Base-by-base conservation (phyloP, 1,284 basidiomycete genomes). In the Stereum hirsutum region DNA sequence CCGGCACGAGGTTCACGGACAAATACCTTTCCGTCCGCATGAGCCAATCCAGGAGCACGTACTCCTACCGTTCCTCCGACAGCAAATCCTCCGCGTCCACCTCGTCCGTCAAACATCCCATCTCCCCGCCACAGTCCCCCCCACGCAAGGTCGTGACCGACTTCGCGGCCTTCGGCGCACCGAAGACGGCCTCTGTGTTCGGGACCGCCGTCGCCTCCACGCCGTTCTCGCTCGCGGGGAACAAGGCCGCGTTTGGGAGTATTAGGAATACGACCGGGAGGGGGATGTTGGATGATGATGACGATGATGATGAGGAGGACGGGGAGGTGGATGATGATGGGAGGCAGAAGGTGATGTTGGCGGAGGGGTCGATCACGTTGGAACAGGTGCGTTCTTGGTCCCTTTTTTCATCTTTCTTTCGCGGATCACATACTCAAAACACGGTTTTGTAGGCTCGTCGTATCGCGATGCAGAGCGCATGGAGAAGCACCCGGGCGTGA, bases 1-100 rank as follows among this genome's bases (percentile, higher is more conserved):
- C 81, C 37, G 90, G 90, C 14, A 89, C 88, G 24, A 81, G 93
- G 2, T 91, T 96, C 65, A 96, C 93, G 19, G 92, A 96, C 56
- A 92, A 93, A 61, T 96, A 96, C 61, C 74, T 95, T 44, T 75
- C 80, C 53, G 77, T 84, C 20, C 75, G 87, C 35, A 78, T 85
- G 57, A 64, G 70, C 24, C 62, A 72, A 39, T 63, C 70, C 12
- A 70, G 81, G 39, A 67, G 64, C 45, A 63, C 69, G 6, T 65
- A 68, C 45, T 57, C 60, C 5, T 71, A 75, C 61, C 72, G 72
- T 38, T 63, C 65, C 15, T 60, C 65, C 27, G 56, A 62, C 41
- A 50, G 58, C 39, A 65, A 61, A 41, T 43, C 63, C 14, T 47
- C 46, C 34, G 54, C 59, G 33, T 52, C 63, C 21, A 43, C 58